A percentile compares a stretch with the other conserved stretches of the same genome.
phyloP scores from a whole-genome alignment of 208 protist genomes.

The Balamuthia mandrillaris region DNA sequence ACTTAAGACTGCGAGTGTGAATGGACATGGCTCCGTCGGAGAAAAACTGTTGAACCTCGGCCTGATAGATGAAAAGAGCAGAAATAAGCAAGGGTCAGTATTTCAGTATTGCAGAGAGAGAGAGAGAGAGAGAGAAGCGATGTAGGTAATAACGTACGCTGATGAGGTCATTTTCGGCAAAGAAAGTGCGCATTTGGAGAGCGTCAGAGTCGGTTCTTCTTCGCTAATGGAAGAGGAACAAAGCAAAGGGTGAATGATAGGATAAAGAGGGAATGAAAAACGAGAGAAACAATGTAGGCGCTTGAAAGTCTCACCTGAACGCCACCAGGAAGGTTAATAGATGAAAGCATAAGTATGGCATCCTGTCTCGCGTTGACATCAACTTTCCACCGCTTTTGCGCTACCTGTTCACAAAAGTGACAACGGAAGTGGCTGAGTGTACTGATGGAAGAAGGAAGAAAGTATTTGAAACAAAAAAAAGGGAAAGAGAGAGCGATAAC shows the following conservation, averaged over 20 bases:
- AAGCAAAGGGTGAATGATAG: neutral
- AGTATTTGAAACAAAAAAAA: neutral
- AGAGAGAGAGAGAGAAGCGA: too few species aligned
- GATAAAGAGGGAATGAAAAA: neutral
- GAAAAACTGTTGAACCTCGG: constrained; percentile 91
- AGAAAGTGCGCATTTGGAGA: constrained; percentile 90
- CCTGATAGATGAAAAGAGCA: constrained; percentile 78
- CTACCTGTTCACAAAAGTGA: constrained; percentile 71
- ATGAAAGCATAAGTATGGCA: constrained; percentile 89
- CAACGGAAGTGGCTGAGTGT: neutral
- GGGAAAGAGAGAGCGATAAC: neutral
- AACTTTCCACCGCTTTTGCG: constrained; percentile 88
- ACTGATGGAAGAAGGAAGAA: neutral
- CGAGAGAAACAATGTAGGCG: neutral
- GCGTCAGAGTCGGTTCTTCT: constrained; percentile 85
- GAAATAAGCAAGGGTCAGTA: too few species aligned
- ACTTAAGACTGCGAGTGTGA: constrained; percentile 82
- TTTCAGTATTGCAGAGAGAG: too few species aligned
- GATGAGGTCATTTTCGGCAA: constrained; percentile 87
- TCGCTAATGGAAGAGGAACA: constrained; percentile 49
- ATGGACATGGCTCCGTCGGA: constrained; percentile 85
- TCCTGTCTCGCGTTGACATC: constrained; percentile 88
- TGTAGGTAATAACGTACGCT: too few species aligned
- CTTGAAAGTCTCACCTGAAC: constrained; percentile 69
- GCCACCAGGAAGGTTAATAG: constrained; percentile 94